phyloP scores from a whole-genome alignment of 2,329 filamentous ascomycete genomes.

The Chaetomiaceae sp. region DNA sequence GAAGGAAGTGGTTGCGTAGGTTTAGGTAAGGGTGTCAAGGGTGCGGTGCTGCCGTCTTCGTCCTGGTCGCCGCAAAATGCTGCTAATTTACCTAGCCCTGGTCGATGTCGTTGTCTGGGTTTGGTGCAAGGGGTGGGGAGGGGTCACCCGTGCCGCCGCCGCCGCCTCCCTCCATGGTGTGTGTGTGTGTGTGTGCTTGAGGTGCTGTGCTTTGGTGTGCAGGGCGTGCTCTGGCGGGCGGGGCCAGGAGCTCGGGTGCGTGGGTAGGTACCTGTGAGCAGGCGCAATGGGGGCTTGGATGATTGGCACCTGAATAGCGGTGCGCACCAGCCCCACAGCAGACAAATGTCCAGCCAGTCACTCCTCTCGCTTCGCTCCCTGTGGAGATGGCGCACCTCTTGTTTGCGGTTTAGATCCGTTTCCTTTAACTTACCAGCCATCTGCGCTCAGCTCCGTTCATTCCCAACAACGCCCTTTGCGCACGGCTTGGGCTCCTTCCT shows the following conservation, averaged over 20 bases:
- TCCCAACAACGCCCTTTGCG: no score
- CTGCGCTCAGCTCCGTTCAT: not conserved
- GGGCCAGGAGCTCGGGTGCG: no score
- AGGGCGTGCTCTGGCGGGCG: no score
- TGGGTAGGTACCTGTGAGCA: not conserved
- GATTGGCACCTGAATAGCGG: not conserved
- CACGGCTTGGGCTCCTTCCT: no score
- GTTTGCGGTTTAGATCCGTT: slow-evolving; percentile 10
- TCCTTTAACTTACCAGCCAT: slow-evolving; percentile 1
- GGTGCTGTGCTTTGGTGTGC: no score
- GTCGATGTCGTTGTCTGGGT: slow-evolving; percentile 26
- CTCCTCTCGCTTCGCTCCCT: slow-evolving; percentile 5
- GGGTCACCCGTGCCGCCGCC: slow-evolving; percentile 18
- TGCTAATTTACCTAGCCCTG: slow-evolving; percentile 28
- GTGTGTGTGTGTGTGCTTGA: no score
- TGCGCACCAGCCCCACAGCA: no score
- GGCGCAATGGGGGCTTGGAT: not conserved
- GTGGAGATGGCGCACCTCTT: not conserved
- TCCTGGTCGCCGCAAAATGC: slow-evolving; percentile 26
- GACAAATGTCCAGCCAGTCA: slow-evolving; percentile 12
- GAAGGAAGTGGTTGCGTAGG: slow-evolving; percentile 22
- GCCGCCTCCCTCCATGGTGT: no score
- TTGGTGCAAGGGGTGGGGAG: slow-evolving; percentile 23
- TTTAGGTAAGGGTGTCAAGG: no score
- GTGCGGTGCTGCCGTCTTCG: slow-evolving; percentile 23